Percentiles rank a stretch among this genome's conserved stretches.
Conservation (phyloP, 2,329 filamentous ascomycete species). For the Ophiostoma ulmi region DNA sequence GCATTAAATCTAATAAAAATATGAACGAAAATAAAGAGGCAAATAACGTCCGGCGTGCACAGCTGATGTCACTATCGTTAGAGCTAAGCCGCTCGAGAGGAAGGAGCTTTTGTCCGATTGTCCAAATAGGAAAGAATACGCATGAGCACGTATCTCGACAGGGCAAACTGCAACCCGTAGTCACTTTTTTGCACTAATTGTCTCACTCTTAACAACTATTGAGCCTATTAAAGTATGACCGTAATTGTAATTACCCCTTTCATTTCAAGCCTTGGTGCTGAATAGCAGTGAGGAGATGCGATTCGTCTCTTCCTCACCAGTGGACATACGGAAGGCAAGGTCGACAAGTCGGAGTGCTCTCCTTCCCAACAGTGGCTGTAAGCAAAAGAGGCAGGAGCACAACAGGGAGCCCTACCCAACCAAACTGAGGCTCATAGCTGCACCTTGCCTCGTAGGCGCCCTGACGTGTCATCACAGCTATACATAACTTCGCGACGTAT, state of each 20-base stretch:
- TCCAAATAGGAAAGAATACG: not conserved
- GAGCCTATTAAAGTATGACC: not conserved
- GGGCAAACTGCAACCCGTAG: not conserved
- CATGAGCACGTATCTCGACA: not conserved
- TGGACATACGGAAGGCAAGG: constrained; percentile 10
- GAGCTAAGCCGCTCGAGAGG: not conserved
- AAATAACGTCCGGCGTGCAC: not conserved
- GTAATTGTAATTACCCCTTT: not conserved
- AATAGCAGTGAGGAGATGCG: not conserved
- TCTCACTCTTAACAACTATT: not conserved
- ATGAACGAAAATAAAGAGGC: not conserved
- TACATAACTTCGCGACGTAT: not conserved
- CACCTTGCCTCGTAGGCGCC: not conserved
- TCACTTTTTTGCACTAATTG: not conserved
- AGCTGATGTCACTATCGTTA: not conserved
- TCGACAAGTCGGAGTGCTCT: not conserved
- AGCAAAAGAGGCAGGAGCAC: not conserved
- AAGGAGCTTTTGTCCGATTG: not conserved
- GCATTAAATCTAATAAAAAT: not conserved
- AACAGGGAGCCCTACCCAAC: not conserved
- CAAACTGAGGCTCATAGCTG: not conserved
- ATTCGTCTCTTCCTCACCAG: not conserved
- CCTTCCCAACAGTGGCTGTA: not conserved
- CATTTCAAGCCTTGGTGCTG: not conserved
- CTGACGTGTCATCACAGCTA: not conserved